Conservation (phyloP, 371 early-diverging fungal genomes). For the Mortierella sp. region DNA sequence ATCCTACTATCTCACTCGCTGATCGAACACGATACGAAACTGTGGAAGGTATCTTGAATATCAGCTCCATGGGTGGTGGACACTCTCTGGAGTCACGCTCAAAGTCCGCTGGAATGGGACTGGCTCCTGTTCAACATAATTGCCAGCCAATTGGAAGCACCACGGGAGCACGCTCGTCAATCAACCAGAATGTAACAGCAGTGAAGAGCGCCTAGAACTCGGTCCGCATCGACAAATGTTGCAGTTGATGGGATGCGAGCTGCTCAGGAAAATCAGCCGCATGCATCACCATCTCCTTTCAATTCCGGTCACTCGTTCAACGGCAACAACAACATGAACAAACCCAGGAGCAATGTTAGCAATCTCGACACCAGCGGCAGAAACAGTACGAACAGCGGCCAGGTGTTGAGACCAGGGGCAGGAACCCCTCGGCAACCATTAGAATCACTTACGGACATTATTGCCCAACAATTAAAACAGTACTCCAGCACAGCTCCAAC, state of each 20-base stretch:
- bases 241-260: neutral
- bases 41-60: neutral
- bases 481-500: slow-evolving; percentile 19
- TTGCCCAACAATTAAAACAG: slow-evolving; percentile 21
- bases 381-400: too few species aligned
- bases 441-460: slow-evolving; percentile 22
- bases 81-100: neutral
- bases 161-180: neutral
- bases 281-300: too few species aligned
- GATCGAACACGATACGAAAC: neutral
- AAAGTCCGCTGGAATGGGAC: neutral
- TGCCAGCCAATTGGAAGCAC: too few species aligned
- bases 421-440: neutral
- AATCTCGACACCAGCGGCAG: too few species aligned
- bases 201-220: slow-evolving; percentile 5
- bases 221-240: slow-evolving; percentile 12
- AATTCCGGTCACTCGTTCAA: too few species aligned
- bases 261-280: too few species aligned
- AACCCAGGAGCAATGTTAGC: too few species aligned
- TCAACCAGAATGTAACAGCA: neutral
- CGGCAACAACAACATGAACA: too few species aligned
- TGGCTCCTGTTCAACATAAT: neutral
- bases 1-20: slow-evolving; percentile 12
- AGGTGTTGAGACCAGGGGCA: neutral
- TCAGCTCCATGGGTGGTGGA: neutral